These are phyloP conservation scores for Ophiostoma angusticollis DNA, from an alignment of 2,329 filamentous ascomycete genomes.

Conservation along the genomic window DNA sequence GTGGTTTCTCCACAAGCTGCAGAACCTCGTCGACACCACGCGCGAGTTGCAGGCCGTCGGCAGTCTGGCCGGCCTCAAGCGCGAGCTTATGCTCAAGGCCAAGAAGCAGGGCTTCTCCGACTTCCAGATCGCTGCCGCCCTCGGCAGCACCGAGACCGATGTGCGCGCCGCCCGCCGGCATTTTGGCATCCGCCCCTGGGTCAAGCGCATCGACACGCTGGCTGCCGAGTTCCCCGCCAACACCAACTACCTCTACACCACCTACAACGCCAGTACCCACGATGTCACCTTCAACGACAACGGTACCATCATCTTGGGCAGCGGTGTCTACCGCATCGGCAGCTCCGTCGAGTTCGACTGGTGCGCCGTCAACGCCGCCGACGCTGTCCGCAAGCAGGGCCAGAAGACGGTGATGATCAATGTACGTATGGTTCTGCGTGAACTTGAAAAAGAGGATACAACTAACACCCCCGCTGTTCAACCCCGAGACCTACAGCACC, in stretches of 20 bases:
- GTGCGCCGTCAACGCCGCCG: constrained; percentile 86
- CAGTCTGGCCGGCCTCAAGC: constrained; percentile 70
- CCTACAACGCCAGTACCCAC: constrained; percentile 90
- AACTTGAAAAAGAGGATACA: constrained; percentile 2
- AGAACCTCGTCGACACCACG: constrained; percentile 90
- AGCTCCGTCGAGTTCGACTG: constrained; percentile 98
- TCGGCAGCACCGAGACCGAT: constrained; percentile 76
- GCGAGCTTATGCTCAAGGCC: constrained; percentile 76
- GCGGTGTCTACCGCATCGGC: constrained; percentile 94
- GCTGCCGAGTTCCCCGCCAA: constrained; percentile 92
- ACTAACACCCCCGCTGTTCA: constrained; percentile 33
- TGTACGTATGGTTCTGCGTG: constrained; percentile 29
- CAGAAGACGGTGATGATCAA: constrained; percentile 99
- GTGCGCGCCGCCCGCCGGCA: constrained; percentile 73
- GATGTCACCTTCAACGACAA: constrained; percentile 92
- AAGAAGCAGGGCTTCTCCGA: constrained; percentile 99
- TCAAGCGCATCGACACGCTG: constrained; percentile 97
- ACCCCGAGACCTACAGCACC: constrained; percentile 69
- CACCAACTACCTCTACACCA: constrained; percentile 94
- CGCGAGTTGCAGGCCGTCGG: constrained; percentile 75
- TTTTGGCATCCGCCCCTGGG: constrained; percentile 86
- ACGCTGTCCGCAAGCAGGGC: constrained; percentile 71
- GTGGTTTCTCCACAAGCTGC: constrained; percentile 97
- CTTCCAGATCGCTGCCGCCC: constrained; percentile 78
- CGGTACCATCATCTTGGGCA: constrained; percentile 77